These are phyloP conservation scores for Arabidopsis hybrid DNA, from an alignment of 441 rosid species.

Conservation along the genomic window DNA sequence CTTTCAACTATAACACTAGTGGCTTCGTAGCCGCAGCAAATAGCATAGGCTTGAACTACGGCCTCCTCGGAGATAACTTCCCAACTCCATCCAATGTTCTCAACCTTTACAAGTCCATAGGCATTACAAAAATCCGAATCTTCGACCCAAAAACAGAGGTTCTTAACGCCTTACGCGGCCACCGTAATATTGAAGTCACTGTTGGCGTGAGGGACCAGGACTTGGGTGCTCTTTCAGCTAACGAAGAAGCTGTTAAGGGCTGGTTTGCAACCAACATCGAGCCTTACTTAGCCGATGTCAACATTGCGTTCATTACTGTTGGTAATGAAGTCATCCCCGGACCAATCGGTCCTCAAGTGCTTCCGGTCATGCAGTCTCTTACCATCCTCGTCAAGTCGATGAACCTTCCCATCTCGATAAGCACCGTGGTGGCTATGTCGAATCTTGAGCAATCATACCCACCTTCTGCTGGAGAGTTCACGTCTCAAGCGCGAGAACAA, in stretches of 20 bases:
- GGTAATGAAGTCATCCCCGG: no score
- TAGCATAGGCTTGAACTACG: constrained; percentile 32
- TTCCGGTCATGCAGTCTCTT: no score
- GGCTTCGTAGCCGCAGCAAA: background rate
- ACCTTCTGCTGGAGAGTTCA: no score
- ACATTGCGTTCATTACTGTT: no score
- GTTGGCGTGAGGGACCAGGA: constrained; percentile 41
- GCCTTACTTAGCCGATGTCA: no score
- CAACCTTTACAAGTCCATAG: constrained; percentile 21
- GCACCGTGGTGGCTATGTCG: no score
- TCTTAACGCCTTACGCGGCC: constrained; percentile 38
- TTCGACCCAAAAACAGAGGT: constrained; percentile 40
- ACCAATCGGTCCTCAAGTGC: no score
- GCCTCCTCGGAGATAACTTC: constrained; percentile 34
- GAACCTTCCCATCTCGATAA: no score
- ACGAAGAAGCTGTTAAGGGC: constrained; percentile 24
- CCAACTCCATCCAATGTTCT: constrained; percentile 40
- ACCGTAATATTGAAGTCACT: constrained; percentile 2
- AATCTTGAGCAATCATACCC: no score
- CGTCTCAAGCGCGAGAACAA: no score
- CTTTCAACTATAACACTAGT: background rate
- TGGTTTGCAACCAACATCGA: constrained; percentile 27
- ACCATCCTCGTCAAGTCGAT: no score
- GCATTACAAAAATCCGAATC: constrained; percentile 25
- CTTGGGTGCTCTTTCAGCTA: constrained; percentile 15